These are phyloP conservation scores for Trichoderma parareesei DNA, from an alignment of 495 filamentous ascomycete species.

Conservation along the genomic window DNA sequence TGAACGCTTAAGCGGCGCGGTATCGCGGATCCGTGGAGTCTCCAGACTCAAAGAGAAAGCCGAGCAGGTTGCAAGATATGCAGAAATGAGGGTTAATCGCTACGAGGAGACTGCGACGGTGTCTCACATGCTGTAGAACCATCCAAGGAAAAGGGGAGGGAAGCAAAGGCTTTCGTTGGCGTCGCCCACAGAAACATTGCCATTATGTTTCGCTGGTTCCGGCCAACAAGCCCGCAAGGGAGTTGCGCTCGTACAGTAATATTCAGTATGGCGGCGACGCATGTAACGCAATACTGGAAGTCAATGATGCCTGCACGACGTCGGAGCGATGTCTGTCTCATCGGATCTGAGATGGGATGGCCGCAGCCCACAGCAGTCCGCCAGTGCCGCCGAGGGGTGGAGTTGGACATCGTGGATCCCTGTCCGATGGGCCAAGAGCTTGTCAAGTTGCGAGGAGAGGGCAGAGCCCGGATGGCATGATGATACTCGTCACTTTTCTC, in stretches of 20 bases:
- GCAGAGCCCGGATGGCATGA: slow-evolving; percentile 1
- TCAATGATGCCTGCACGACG: slow-evolving; percentile 6
- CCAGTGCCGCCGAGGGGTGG: background rate
- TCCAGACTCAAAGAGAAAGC: background rate
- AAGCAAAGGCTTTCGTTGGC: background rate
- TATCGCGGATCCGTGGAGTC: background rate
- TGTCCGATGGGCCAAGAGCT: background rate
- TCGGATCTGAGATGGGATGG: slow-evolving; percentile 9
- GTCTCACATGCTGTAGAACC: slow-evolving; percentile 6
- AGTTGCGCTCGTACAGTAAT: background rate
- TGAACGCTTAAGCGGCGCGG: background rate
- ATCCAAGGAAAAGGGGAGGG: background rate
- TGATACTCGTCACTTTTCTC: background rate
- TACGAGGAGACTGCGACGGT: background rate
- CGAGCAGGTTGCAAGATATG: background rate
- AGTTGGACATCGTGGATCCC: background rate
- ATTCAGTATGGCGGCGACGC: background rate
- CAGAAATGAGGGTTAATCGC: background rate
- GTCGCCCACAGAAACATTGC: background rate
- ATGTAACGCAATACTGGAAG: slow-evolving; percentile 4
- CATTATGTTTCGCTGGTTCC: background rate
- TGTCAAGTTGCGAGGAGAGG: background rate
- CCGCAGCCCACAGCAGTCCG: slow-evolving; percentile 7
- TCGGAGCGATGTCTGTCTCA: background rate
- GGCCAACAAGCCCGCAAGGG: background rate